Evolutionary conservation across 352 stramenopile genomes (phyloP), one percentile per base, ranked within the genome.

Genomic region (Pythium dissotocum): DNA sequence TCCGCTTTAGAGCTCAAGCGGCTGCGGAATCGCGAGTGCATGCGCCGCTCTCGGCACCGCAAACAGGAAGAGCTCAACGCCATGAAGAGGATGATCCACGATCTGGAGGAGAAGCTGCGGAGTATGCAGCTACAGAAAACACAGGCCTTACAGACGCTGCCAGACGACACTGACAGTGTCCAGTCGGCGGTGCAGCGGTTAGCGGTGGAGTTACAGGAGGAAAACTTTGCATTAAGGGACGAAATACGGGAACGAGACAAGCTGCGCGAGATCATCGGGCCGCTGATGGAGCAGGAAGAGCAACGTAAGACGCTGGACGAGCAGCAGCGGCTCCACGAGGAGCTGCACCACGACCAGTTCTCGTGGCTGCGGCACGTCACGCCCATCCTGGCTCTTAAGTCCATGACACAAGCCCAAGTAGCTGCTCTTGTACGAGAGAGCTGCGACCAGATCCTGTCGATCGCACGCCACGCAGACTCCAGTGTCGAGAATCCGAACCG

Each of bases 11-110:
- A 72, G 59, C 59, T 72, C 44, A 72, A 72, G 55, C 66, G 66
- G n/a, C n/a, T 66, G 48, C 61, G 67, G 35, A 73, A 73, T 53
- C 67, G 67, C 24, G 67, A 73, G 61, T 73, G 67, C 14, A 73
- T 74, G 68, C 61, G 62, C 1, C 61, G 57, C 51, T 53, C 58
- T 7, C 56, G 62, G 1, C 44, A 35, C n/a, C 68, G 62, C 32
- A 70, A 74, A 36, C 66, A 67, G 44, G 51, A 63, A n/a, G 58
- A 74, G 46, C 10, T 67, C 21, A 54, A 58, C 48, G 42, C 48
- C 18, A 70, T 74, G 61, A 67, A 70, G 51, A 54, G 14, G 6
- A 36, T 56, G 58, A 70, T 74, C 53, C 52, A 52, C 35, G 21
- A 70, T 21, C 61, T 74, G 13, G 61, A 70, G 30, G 13, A 55